Evolutionary conservation across 140 eudicot genomes (phyloP).

Genomic region (Artemisia princeps): DNA sequence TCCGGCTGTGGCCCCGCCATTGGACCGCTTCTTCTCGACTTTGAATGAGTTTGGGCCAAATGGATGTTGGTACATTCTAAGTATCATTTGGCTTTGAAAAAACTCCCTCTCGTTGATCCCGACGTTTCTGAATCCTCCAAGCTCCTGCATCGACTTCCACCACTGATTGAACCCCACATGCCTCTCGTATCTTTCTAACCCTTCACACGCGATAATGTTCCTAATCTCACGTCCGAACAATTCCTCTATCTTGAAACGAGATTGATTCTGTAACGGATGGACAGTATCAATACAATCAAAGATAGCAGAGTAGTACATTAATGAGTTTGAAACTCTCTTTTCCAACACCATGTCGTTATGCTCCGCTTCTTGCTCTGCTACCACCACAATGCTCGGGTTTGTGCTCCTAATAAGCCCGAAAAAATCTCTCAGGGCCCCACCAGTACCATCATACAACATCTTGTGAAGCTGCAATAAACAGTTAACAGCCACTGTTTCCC

Average conservation of each 20-base stretch:
- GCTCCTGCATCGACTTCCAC: slow-evolving; percentile 53
- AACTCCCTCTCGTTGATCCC: slow-evolving; percentile 59
- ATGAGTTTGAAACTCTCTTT: slow-evolving; percentile 49
- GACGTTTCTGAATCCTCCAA: slow-evolving; percentile 52
- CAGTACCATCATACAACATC: slow-evolving; percentile 56
- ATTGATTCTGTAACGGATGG: slow-evolving; percentile 48
- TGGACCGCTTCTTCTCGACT: slow-evolving; percentile 46
- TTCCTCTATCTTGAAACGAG: slow-evolving; percentile 68
- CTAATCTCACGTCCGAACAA: slow-evolving; percentile 68
- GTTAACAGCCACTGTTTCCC: slow-evolving; percentile 68
- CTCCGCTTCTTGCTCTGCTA: slow-evolving; percentile 91
- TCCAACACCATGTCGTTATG: slow-evolving; percentile 53
- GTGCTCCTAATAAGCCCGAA: slow-evolving; percentile 78
- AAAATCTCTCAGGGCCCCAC: slow-evolving; percentile 55
- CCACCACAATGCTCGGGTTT: slow-evolving; percentile 51
- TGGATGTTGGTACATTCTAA: slow-evolving; percentile 52
- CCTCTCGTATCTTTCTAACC: slow-evolving; percentile 73
- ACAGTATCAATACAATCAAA: slow-evolving; percentile 59
- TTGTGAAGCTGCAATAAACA: slow-evolving; percentile 78
- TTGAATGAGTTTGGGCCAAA: slow-evolving; percentile 25
- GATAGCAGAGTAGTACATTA: slow-evolving; percentile 70
- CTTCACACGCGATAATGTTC: slow-evolving; percentile 84
- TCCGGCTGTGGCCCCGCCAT: slow-evolving; percentile 27
- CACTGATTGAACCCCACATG: slow-evolving; percentile 64
- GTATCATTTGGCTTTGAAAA: slow-evolving; percentile 66